A percentile compares a stretch with the other conserved stretches of the same genome.
phyloP scores from a whole-genome alignment of 139 green algal genomes.

The Haematococcus sp. region DNA sequence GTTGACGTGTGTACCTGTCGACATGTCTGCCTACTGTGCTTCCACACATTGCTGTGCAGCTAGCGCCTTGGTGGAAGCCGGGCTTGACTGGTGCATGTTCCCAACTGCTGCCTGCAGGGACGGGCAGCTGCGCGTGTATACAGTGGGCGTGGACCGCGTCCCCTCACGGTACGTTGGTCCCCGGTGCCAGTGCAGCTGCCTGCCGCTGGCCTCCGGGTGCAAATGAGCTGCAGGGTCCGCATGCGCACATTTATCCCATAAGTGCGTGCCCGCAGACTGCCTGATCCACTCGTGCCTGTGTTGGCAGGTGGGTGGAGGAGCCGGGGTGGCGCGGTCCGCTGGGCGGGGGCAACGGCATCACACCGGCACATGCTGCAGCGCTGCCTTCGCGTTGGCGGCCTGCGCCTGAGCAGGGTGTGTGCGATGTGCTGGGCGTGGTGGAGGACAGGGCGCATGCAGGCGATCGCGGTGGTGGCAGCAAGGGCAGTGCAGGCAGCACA shows the following conservation, averaged over 20 bases:
- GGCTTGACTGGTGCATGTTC: too few species aligned
- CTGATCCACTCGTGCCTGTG: background rate
- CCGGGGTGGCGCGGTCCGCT: conserved; percentile 51
- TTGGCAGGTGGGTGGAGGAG: conserved; percentile 76
- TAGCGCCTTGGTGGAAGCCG: too few species aligned
- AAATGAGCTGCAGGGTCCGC: too few species aligned
- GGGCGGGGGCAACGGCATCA: conserved; percentile 42
- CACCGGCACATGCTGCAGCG: background rate
- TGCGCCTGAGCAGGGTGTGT: background rate
- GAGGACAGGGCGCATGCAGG: background rate
- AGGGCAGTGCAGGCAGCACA: too few species aligned
- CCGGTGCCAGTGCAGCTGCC: background rate
- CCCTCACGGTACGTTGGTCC: background rate
- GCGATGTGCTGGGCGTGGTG: background rate
- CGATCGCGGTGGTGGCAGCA: too few species aligned
- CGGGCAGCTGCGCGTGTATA: too few species aligned
- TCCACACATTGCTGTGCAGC: too few species aligned
- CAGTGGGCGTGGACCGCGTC: conserved; percentile 4
- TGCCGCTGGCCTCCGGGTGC: background rate
- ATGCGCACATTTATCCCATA: background rate
- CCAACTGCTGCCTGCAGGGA: conserved; percentile 18
- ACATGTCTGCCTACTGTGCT: too few species aligned
- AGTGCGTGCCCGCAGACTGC: background rate
- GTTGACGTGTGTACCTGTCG: too few species aligned
- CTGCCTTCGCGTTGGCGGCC: conserved; percentile 27